Evolutionary conservation across 1,284 basidiomycete species (phyloP).

Genomic region (Cutaneotrichosporon spelunceum): DNA sequence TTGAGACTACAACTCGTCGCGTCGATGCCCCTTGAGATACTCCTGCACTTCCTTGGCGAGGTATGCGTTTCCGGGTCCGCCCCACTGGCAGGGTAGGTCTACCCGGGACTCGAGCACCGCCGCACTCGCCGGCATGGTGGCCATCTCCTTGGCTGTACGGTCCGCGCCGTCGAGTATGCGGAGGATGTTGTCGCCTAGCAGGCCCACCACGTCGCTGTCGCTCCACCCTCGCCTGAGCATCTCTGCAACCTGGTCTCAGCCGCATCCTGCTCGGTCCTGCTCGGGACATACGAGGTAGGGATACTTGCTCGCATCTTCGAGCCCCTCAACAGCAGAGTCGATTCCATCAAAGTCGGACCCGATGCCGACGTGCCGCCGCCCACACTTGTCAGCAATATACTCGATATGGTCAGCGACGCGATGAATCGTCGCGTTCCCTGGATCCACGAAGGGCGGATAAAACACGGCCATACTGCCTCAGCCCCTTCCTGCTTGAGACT

Average conservation of each 20-base stretch:
- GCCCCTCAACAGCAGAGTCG: conserved; percentile 52
- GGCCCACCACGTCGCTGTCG: conserved; percentile 67
- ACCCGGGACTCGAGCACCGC: conserved; percentile 41
- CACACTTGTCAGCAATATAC: conserved; percentile 65
- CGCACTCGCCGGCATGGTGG: conserved; percentile 50
- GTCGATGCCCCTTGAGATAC: not conserved
- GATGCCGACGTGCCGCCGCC: conserved; percentile 62
- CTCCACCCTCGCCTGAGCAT: conserved; percentile 73
- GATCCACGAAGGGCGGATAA: conserved; percentile 28
- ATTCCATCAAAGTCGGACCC: conserved; percentile 60
- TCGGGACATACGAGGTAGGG: conserved; percentile 57
- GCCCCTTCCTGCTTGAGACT: conserved; percentile 7
- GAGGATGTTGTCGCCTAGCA: conserved; percentile 73
- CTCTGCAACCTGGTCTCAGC: conserved; percentile 56
- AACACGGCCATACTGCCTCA: conserved; percentile 55
- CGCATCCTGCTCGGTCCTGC: no score
- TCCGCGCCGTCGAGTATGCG: conserved; percentile 71
- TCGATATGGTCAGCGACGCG: conserved; percentile 75
- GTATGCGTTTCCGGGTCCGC: conserved; percentile 17
- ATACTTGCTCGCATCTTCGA: conserved; percentile 64
- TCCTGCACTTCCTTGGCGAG: conserved; percentile 19
- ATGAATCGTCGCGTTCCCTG: conserved; percentile 51
- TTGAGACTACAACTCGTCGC: conserved; percentile 20
- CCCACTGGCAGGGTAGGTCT: conserved; percentile 40
- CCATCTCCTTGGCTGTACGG: conserved; percentile 58